Evolutionary conservation across 2,329 filamentous ascomycete species (phyloP), one percentile per base, ranked within the genome.

Genomic region (Coniochaeta hoffmannii): DNA sequence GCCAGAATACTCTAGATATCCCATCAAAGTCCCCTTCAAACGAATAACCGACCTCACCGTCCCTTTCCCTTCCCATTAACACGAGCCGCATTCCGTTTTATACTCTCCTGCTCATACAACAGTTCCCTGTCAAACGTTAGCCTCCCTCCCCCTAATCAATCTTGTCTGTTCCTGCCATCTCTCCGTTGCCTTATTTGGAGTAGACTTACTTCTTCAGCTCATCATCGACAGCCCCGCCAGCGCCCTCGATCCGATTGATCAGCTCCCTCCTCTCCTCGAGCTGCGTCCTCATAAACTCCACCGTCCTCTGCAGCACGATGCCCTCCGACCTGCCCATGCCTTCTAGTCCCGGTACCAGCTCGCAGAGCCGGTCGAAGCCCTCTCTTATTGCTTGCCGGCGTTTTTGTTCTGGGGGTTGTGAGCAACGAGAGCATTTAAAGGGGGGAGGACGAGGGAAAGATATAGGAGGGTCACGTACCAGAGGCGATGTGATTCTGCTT

Each of bases 241-340:
- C 73, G 50, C 74, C 76, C 63, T 88, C 82, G 38, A 87, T 77
- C 58, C 78, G 73, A 26, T 76, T 71, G 54, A 88, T 74, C 56
- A 89, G 69, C 24, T 74, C 70, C 55, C 80, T 76, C 17, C 86
- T 76, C 66, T 82, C 79, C 50, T 76, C 72, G 9, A 89, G 69
- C 65, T 86, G 76, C 58, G 83, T 72, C 41, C 76, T 76, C 65
- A 89, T 85, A 59, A 78, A 87, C 14, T 86, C 83, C 30, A 88
- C 81, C 0, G 86, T 88, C 60, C 80, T 80, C 59, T 85, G 83
- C 22, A 96, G 76, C n/a, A 96, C 90, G 17, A 90, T 77, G 28
- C 89, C 89, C 69, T 96, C 91, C 60, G 89, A 94, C 49, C 90
- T 84, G 1, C 88, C 91, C 65, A 92, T 88, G 1, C 91, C 91